Conservation (phyloP, 2,329 filamentous ascomycete genomes). For the Chrysoporthe puriensis region DNA sequence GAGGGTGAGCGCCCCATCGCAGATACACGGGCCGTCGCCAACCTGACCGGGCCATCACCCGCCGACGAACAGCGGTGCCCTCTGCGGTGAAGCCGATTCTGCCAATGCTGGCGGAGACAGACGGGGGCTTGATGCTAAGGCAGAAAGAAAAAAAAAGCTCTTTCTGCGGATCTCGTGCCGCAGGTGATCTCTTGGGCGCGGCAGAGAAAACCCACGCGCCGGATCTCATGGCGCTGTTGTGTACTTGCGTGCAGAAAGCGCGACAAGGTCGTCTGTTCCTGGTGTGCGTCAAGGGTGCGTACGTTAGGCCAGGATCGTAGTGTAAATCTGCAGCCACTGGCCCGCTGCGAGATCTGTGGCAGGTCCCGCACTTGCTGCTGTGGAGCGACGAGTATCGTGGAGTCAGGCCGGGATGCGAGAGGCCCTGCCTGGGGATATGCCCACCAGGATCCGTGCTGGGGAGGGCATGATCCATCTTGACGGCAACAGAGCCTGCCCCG, state of each 20-base stretch:
- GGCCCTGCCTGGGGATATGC: not conserved
- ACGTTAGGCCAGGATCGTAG: not conserved
- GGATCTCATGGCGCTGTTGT: not conserved
- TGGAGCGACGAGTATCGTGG: not conserved
- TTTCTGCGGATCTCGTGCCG: not conserved
- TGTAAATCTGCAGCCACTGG: constrained; percentile 5
- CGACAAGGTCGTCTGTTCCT: not conserved
- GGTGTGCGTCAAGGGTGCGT: not conserved
- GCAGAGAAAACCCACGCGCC: not conserved
- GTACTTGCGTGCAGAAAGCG: not conserved
- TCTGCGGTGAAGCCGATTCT: not conserved
- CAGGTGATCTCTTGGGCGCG: not conserved
- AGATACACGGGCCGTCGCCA: not conserved
- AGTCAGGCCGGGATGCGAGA: not conserved
- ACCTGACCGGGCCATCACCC: not conserved
- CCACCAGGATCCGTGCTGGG: constrained; percentile 4
- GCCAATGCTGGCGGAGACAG: not conserved
- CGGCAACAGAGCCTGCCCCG: not conserved
- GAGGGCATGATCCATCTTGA: not conserved
- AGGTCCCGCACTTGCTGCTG: constrained; percentile 2
- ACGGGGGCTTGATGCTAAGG: not conserved
- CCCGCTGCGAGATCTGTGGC: constrained; percentile 5
- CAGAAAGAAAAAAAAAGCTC: too few relatives aligned
- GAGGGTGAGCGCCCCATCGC: not conserved
- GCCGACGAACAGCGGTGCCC: not conserved